Conservation (phyloP, 768 basidiomycete species). For the Cystobasidium tubakii region DNA sequence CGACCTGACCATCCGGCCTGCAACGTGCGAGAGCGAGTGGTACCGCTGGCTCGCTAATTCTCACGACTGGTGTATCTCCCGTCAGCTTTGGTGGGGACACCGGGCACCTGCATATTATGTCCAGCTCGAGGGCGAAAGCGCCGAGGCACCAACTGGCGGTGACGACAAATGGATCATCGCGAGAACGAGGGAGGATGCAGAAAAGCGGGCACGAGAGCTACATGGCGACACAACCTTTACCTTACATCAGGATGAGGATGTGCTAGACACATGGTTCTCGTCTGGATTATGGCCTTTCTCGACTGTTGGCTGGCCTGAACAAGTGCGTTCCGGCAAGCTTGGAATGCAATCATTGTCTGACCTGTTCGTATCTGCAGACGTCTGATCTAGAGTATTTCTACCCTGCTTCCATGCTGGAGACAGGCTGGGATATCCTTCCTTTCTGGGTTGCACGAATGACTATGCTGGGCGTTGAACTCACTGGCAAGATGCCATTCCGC, state of each 20-base stretch:
- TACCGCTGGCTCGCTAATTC: conserved; percentile 90
- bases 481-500: conserved; percentile 82
- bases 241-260: conserved; percentile 89
- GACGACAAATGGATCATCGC: conserved; percentile 91
- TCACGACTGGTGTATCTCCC: conserved; percentile 98
- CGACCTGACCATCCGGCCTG: conserved; percentile 74
- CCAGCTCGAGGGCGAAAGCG: conserved; percentile 61
- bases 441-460: conserved; percentile 99
- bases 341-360: no score
- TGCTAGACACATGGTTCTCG: conserved; percentile 98
- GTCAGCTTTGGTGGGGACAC: conserved; percentile 99
- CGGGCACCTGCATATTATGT: conserved; percentile 91
- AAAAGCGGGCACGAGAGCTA: conserved; percentile 63
- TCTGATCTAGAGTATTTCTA: conserved; percentile 73
- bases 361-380: no score
- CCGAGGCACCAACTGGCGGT: conserved; percentile 58
- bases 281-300: conserved; percentile 97
- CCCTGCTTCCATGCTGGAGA: conserved; percentile 84
- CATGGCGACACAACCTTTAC: conserved; percentile 62
- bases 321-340: no score
- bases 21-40: conserved; percentile 86
- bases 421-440: conserved; percentile 99
- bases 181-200: conserved; percentile 68
- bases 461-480: conserved; percentile 79
- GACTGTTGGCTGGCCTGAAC: conserved; percentile 94